These are phyloP conservation scores for Camelina sativa DNA, from an alignment of 345 rosid genomes.

Conservation along the genomic window DNA sequence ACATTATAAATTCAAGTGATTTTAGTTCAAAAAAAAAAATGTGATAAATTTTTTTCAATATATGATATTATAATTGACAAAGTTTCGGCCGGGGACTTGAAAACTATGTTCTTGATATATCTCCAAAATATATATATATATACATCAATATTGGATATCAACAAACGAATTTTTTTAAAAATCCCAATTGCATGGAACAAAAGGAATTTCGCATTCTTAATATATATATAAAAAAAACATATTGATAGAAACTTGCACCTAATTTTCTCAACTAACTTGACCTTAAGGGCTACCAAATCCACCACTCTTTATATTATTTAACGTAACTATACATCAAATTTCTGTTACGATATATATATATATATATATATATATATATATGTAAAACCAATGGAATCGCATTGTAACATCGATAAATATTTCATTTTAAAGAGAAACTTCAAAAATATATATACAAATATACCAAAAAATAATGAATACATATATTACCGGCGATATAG, in stretches of 20 bases:
- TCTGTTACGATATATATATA: not conserved
- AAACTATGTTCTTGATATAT: not conserved
- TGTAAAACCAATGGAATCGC: not conserved
- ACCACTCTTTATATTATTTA: conserved; percentile 13
- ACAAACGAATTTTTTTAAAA: not conserved
- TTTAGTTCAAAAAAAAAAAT: too few relatives aligned
- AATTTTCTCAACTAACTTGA: conserved; percentile 32
- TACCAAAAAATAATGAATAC: not conserved
- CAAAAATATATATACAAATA: not conserved
- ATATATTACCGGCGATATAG: not conserved
- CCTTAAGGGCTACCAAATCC: conserved; percentile 34
- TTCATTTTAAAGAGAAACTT: not conserved
- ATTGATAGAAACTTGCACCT: conserved; percentile 35
- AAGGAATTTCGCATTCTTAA: not conserved
- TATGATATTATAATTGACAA: not conserved
- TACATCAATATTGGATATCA: not conserved
- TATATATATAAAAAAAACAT: not conserved
- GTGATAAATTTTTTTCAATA: not conserved
- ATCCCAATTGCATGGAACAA: not conserved
- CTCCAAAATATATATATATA: not conserved
- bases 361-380: not conserved
- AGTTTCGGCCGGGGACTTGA: not conserved
- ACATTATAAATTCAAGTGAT: not conserved
- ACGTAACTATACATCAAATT: not conserved
- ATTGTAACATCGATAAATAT: not conserved